Percentiles rank a stretch among this genome's conserved stretches.
phyloP scores from a whole-genome alignment of 768 basidiomycete species.

The Cystobasidium onofrii region DNA sequence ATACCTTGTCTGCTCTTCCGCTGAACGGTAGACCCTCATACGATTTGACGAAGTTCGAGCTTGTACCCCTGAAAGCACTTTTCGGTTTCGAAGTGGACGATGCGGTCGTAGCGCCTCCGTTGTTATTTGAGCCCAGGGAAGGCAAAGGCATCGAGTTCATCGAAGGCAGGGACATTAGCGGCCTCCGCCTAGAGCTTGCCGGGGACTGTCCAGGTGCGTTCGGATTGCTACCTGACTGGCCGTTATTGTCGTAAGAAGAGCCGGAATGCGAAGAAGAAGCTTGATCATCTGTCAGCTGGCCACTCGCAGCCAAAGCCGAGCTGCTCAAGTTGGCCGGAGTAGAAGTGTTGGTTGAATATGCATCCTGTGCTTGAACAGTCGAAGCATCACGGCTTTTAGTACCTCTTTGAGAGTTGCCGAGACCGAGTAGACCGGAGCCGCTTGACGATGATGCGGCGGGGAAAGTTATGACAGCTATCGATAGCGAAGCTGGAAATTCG shows the following conservation, averaged over 20 bases:
- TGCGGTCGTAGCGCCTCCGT: not conserved
- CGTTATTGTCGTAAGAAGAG: not conserved
- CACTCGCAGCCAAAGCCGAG: not conserved
- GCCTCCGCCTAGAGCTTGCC: not conserved
- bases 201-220: slow-evolving; percentile 1
- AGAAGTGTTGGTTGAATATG: not conserved
- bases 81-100: slow-evolving; percentile 18
- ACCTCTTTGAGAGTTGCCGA: slow-evolving; percentile 12
- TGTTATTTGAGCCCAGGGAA: not conserved
- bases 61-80: slow-evolving; percentile 26
- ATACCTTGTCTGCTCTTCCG: slow-evolving; percentile 20
- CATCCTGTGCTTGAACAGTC: not conserved
- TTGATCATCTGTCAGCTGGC: not conserved
- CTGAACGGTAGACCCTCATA: slow-evolving; percentile 28
- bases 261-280: slow-evolving; percentile 20
- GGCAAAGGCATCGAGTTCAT: not conserved
- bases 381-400: slow-evolving; percentile 6
- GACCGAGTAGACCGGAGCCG: slow-evolving; percentile 11
- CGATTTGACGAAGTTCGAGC: slow-evolving; percentile 21
- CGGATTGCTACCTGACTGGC: not conserved
- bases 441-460: not conserved
- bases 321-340: not conserved
- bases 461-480: slow-evolving; percentile 5
- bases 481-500: slow-evolving; percentile 7
- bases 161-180: slow-evolving; percentile 21